phyloP scores from a whole-genome alignment of 2,329 filamentous ascomycete genomes.

The Botrytis elliptica region DNA sequence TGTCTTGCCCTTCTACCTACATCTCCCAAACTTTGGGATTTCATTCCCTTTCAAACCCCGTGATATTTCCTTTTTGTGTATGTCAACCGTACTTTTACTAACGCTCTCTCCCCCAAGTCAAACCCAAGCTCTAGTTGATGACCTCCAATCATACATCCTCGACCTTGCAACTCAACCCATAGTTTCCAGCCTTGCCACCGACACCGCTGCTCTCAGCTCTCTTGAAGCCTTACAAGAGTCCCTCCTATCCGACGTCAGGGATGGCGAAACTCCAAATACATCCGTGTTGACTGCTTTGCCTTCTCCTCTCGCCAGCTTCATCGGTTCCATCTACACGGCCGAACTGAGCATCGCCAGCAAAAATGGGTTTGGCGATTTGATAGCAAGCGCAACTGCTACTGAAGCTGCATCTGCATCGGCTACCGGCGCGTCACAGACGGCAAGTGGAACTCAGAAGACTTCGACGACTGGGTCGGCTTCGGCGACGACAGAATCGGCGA shows the following conservation, averaged over 20 bases:
- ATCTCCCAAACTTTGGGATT: background rate
- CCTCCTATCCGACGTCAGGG: background rate
- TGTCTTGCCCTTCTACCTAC: background rate
- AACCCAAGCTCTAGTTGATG: conserved; percentile 14
- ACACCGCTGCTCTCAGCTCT: conserved; percentile 17
- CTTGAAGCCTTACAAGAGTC: conserved; percentile 12
- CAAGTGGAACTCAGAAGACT: background rate
- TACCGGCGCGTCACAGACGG: background rate
- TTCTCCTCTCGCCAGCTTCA: conserved; percentile 13
- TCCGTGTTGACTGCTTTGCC: conserved; percentile 21
- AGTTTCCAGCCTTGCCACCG: conserved; percentile 19
- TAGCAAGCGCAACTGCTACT: conserved; percentile 1
- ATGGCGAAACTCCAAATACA: conserved; percentile 3
- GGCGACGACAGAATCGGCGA: background rate
- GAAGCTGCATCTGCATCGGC: conserved; percentile 3
- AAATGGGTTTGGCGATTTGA: conserved; percentile 16
- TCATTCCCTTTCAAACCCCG: background rate
- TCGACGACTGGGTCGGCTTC: background rate
- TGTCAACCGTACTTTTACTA: background rate
- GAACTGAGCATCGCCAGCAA: conserved; percentile 21
- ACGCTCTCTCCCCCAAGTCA: conserved; percentile 12
- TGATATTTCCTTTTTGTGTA: background rate
- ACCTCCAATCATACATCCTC: conserved; percentile 15
- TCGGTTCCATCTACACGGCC: conserved; percentile 19
- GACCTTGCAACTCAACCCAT: conserved; percentile 21